Evolutionary conservation across 768 basidiomycete species (phyloP).

Genomic region (Kwoniella botswanensis): DNA sequence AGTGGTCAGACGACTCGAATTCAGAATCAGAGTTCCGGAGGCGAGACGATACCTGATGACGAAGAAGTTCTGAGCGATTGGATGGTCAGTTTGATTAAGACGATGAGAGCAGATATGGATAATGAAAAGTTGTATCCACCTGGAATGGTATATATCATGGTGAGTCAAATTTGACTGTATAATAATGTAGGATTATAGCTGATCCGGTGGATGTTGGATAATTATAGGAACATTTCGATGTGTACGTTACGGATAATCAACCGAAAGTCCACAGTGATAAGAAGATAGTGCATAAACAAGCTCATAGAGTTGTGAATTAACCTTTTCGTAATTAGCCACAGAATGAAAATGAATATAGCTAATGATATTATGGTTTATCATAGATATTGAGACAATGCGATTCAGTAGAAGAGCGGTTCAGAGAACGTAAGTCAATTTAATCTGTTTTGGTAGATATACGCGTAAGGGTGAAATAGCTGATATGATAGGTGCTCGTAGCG

Average conservation of each 20-base stretch:
- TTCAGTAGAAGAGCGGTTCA: slow-evolving; percentile 47
- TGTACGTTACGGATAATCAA: slow-evolving; percentile 34
- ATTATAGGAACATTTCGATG: slow-evolving; percentile 43
- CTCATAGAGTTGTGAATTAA: slow-evolving; percentile 35
- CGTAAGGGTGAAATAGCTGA: neutral
- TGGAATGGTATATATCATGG: slow-evolving; percentile 53
- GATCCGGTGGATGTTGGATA: no score
- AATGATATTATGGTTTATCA: neutral
- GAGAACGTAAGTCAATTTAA: slow-evolving; percentile 44
- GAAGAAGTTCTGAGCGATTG: slow-evolving; percentile 54
- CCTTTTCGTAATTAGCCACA: neutral
- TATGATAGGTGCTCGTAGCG: slow-evolving; percentile 26
- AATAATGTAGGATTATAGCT: no score
- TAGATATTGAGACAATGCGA: slow-evolving; percentile 43
- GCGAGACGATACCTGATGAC: slow-evolving; percentile 15
- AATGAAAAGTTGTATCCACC: slow-evolving; percentile 59
- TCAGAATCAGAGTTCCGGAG: no score
- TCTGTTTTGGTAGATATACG: neutral
- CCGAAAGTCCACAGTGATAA: slow-evolving; percentile 7
- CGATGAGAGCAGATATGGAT: slow-evolving; percentile 58
- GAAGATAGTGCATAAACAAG: slow-evolving; percentile 27
- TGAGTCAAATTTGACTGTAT: slow-evolving; percentile 24
- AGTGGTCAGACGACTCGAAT: neutral
- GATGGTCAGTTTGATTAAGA: slow-evolving; percentile 57
- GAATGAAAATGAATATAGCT: neutral